phyloP scores from a whole-genome alignment of 139 green algal genomes.

The Chlorella sp. region DNA sequence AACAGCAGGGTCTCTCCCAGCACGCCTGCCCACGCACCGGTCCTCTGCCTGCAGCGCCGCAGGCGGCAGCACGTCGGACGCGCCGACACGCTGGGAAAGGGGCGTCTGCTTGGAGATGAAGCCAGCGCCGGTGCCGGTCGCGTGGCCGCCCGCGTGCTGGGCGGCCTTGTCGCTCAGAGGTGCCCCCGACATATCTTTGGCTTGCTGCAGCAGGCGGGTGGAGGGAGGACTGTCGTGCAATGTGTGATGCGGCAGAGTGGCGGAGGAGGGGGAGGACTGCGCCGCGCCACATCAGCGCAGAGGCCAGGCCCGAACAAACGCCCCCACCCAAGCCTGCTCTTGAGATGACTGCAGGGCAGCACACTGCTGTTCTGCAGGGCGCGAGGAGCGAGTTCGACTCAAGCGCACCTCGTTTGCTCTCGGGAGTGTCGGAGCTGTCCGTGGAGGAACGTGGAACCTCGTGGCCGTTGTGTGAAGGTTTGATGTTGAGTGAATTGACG shows the following conservation, averaged over 20 bases:
- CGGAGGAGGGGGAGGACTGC: background rate
- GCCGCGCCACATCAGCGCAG: background rate
- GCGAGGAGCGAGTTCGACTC: too few relatives aligned
- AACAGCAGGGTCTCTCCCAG: too few relatives aligned
- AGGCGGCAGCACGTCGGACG: background rate
- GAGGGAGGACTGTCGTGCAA: background rate
- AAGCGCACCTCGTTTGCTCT: too few relatives aligned
- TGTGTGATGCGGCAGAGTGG: too few relatives aligned
- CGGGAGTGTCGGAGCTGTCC: too few relatives aligned
- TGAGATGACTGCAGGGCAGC: background rate
- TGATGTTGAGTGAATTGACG: too few relatives aligned
- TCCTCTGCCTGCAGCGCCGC: background rate
- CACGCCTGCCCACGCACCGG: background rate
- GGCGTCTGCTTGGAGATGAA: conserved; percentile 22
- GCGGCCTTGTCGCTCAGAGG: background rate
- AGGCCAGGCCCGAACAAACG: background rate
- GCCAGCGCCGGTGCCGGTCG: background rate
- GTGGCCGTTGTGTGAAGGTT: too few relatives aligned
- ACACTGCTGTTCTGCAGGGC: background rate
- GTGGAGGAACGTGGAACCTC: too few relatives aligned
- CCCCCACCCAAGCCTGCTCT: background rate
- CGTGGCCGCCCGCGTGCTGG: background rate
- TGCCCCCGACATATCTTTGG: background rate
- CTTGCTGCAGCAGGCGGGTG: background rate
- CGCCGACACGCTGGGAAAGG: background rate